A percentile compares a stretch with the other conserved stretches of the same genome.
These are phyloP conservation scores for Rhizopogon roseolus DNA, from an alignment of 768 basidiomycete genomes.

Conservation along the genomic window DNA sequence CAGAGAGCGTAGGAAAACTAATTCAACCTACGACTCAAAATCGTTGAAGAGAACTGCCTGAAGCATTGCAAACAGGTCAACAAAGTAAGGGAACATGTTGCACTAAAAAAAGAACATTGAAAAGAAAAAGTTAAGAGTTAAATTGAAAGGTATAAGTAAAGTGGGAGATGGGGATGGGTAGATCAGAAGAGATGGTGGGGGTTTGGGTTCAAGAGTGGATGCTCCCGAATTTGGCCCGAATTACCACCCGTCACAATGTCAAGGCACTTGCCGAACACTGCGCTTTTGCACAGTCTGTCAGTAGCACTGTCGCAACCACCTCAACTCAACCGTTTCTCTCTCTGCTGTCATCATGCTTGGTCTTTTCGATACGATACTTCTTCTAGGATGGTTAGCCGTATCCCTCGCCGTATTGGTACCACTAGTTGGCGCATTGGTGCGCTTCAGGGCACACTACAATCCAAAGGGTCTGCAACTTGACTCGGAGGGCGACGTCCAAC, in stretches of 20 bases:
- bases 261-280: constrained; percentile 25
- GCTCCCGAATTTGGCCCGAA: constrained; percentile 7
- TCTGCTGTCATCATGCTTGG: constrained; percentile 24
- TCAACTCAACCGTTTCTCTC: neutral
- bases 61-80: neutral
- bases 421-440: constrained; percentile 63
- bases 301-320: no score
- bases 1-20: neutral
- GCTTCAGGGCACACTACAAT: constrained; percentile 81
- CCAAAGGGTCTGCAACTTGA: constrained; percentile 82
- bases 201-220: constrained; percentile 26
- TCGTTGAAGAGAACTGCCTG: neutral
- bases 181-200: constrained; percentile 18
- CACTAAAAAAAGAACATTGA: neutral
- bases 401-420: constrained; percentile 58
- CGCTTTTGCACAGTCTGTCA: no score
- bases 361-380: constrained; percentile 34
- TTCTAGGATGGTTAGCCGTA: constrained; percentile 41
- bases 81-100: neutral
- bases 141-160: neutral
- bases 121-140: neutral
- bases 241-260: constrained; percentile 11
- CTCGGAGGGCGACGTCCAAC: constrained; percentile 67
- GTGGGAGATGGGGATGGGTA: neutral
- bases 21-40: neutral